phyloP scores from a whole-genome alignment of 345 rosid genomes.

The Triadica sebifera region DNA sequence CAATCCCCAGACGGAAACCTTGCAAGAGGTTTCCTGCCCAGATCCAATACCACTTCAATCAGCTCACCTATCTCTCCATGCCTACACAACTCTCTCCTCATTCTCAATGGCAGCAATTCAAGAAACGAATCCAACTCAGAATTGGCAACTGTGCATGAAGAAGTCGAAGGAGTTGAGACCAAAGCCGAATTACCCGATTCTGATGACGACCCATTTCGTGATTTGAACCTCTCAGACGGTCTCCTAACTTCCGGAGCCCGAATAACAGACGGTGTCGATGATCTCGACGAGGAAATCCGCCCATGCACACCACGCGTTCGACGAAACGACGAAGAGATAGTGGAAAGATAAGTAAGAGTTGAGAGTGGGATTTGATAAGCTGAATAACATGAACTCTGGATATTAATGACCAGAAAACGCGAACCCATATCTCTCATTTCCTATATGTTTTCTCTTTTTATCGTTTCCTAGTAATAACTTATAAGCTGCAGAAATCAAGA shows the following conservation, averaged over 20 bases:
- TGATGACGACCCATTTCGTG: slow-evolving; percentile 40
- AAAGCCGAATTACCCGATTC: slow-evolving; percentile 26
- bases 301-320: slow-evolving; percentile 52
- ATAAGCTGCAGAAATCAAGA: background rate
- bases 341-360: slow-evolving; percentile 37
- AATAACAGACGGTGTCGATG: slow-evolving; percentile 38
- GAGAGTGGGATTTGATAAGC: slow-evolving; percentile 46
- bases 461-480: background rate
- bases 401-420: slow-evolving; percentile 60
- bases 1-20: slow-evolving; percentile 96
- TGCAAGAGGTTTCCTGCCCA: slow-evolving; percentile 87
- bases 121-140: slow-evolving; percentile 71
- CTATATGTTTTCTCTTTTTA: background rate
- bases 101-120: slow-evolving; percentile 63
- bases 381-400: slow-evolving; percentile 64
- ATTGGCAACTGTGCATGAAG: slow-evolving; percentile 22
- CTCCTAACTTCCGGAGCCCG: slow-evolving; percentile 53
- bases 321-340: slow-evolving; percentile 57
- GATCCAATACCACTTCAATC: slow-evolving; percentile 92
- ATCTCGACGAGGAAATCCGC: slow-evolving; percentile 40
- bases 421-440: slow-evolving; percentile 60
- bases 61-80: slow-evolving; percentile 60
- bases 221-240: slow-evolving; percentile 41
- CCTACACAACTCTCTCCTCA: slow-evolving; percentile 54
- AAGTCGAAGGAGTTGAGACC: slow-evolving; percentile 13